A percentile compares a stretch with the other conserved stretches of the same genome.
These are phyloP conservation scores for Pythium plurisporium DNA, from an alignment of 352 stramenopile genomes.

Conservation along the genomic window DNA sequence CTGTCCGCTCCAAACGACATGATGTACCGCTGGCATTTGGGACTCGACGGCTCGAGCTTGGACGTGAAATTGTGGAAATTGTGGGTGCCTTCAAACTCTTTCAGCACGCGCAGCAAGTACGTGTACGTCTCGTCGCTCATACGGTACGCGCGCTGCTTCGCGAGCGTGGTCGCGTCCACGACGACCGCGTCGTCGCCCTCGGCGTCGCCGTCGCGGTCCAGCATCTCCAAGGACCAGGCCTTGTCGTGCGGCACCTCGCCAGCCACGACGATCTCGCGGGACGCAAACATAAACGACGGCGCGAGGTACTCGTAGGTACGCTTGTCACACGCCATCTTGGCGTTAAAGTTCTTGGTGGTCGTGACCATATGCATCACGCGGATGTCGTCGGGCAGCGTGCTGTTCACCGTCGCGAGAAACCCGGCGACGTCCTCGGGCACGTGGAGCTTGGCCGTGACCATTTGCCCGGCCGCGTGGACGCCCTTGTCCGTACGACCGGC, in stretches of 20 bases:
- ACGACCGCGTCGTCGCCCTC: conserved; percentile 29
- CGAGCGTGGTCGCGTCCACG: conserved; percentile 56
- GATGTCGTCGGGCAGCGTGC: conserved; percentile 71
- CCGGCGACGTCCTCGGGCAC: conserved; percentile 61
- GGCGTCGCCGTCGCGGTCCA: conserved; percentile 29
- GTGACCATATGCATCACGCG: conserved; percentile 77
- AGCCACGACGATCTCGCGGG: conserved; percentile 16
- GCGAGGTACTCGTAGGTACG: conserved; percentile 90
- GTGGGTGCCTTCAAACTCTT: conserved; percentile 82
- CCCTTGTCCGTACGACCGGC: conserved; percentile 89
- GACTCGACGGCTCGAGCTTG: conserved; percentile 77
- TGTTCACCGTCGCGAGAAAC: conserved; percentile 75
- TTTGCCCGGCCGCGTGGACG: conserved; percentile 83
- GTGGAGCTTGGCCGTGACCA: conserved; percentile 85
- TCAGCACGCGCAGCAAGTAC: conserved; percentile 49
- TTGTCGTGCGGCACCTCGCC: neutral
- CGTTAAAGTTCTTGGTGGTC: conserved; percentile 90
- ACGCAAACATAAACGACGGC: conserved; percentile 85
- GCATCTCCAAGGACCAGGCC: conserved; percentile 33
- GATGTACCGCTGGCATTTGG: conserved; percentile 90
- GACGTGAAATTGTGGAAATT: conserved; percentile 98
- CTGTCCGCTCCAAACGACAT: conserved; percentile 81
- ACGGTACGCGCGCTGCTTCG: conserved; percentile 70
- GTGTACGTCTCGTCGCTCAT: conserved; percentile 49
- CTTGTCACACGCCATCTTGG: conserved; percentile 85